Evolutionary conservation across 2,329 filamentous ascomycete genomes (phyloP), one percentile per base, ranked within the genome.

Genomic region (Alternaria rosae): DNA sequence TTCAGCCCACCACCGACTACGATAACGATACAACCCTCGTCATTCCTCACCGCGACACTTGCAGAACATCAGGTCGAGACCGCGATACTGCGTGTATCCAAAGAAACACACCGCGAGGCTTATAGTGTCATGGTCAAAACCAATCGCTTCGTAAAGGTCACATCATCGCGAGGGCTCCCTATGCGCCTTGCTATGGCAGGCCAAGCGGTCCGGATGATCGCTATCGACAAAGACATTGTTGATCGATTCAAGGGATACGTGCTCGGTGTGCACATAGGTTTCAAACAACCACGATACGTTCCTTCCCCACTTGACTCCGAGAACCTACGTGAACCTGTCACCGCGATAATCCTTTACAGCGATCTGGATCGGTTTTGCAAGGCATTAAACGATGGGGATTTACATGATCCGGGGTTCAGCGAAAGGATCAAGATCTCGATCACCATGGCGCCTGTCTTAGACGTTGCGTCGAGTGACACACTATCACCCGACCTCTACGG

Each of bases 91-190:
- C 35, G 21, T 4, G 51, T 28, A 7, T 60, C 53, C 5, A 60
- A 57, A 13, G 44, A 57, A 43, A 57, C 17, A 51, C 30, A 60
- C 21, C 25, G 12, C 3, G 57, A 60, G 26, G 53, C 52, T 23
- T 60, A 57, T 17, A 48, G 61, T 35, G 47, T 59, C 23, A 61
- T 68, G 68, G 51, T 68, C 26, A 69, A 69, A 35, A 66, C 55
- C 5, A 69, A 70, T 21, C 64, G 63, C 10, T 71, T 69, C 44
- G 61, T 69, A 11, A 60, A 52, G 13, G 41, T 67, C 10, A 56
- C 58, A 10, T 59, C 56, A 2, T 54, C 20, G 15, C 3, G 30
- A 17, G 17, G 65, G 53, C 26, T 68, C 3, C 64, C 62, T 3
- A 5, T 71, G 5, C 43, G 41, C 8, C 2, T 25, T 6, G n/a